A percentile compares a stretch with the other conserved stretches of the same genome.
Evolutionary conservation across 306 rosid genomes (phyloP).

Genomic region (Dryas octopetala): DNA sequence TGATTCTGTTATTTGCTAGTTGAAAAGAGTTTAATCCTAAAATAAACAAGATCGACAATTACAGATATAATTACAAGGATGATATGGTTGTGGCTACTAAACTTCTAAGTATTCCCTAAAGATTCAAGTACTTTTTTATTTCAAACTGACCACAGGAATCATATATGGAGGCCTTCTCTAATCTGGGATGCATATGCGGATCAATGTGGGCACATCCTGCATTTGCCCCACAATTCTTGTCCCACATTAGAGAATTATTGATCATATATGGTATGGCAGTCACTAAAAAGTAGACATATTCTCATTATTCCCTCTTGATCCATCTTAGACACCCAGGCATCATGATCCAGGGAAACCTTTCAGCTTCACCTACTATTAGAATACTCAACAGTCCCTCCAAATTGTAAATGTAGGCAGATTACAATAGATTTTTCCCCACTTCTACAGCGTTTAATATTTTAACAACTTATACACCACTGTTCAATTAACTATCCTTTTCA

Average conservation of each 20-base stretch:
- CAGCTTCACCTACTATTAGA: not conserved
- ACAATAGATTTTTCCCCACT: not conserved
- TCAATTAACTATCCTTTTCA: not conserved
- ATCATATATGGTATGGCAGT: not conserved
- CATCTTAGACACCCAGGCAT: not conserved
- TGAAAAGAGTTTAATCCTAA: not conserved
- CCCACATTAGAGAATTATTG: no score
- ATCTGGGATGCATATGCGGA: no score
- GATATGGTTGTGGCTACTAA: not conserved
- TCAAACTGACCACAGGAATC: not conserved
- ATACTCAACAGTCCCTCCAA: not conserved
- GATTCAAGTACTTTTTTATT: not conserved
- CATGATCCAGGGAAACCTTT: not conserved
- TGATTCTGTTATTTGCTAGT: slow-evolving; percentile 18
- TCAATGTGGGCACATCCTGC: no score
- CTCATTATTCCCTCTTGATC: slow-evolving; percentile 11
- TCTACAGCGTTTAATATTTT: not conserved
- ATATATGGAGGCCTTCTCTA: not conserved
- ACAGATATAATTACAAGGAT: slow-evolving; percentile 7
- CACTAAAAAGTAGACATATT: not conserved
- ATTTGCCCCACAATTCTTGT: no score
- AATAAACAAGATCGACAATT: slow-evolving; percentile 14
- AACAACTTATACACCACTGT: not conserved
- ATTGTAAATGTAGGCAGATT: slow-evolving; percentile 3
- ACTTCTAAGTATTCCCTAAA: not conserved